Evolutionary conservation across 352 stramenopile genomes (phyloP).

Genomic region (Pythium phragmitis): DNA sequence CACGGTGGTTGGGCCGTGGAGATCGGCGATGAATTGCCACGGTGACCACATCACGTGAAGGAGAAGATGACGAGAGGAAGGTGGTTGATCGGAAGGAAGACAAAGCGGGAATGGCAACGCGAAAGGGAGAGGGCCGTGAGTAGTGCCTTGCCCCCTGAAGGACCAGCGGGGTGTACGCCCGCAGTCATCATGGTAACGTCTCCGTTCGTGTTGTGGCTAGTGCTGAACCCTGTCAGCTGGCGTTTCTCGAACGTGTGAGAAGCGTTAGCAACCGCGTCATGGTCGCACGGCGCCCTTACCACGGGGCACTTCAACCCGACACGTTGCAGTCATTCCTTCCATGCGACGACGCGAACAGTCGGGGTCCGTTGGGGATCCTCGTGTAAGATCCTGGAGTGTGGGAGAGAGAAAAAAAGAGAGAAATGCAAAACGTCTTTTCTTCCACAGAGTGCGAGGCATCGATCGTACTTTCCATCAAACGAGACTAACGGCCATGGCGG

Average conservation of each 20-base stretch:
- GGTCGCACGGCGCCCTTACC: neutral
- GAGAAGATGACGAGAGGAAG: neutral
- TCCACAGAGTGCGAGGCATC: neutral
- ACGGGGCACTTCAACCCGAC: neutral
- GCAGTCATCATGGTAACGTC: neutral
- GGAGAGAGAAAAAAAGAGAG: neutral
- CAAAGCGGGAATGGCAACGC: neutral
- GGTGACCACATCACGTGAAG: slow-evolving; percentile 9
- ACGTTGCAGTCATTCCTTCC: neutral
- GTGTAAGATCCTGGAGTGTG: neutral
- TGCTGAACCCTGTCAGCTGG: no score
- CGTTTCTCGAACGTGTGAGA: neutral
- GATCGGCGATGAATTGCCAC: neutral
- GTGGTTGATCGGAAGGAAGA: neutral
- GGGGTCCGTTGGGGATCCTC: neutral
- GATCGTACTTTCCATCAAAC: neutral
- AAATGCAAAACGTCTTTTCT: slow-evolving; percentile 1
- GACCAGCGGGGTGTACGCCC: neutral
- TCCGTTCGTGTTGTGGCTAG: no score
- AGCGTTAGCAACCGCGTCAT: neutral
- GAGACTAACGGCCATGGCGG: neutral
- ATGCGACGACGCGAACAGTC: slow-evolving; percentile 1
- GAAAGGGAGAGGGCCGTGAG: neutral
- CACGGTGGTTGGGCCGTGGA: neutral
- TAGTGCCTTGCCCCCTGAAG: no score